phyloP scores from a whole-genome alignment of 148 eudicot species.

The Diospyros lotus region DNA sequence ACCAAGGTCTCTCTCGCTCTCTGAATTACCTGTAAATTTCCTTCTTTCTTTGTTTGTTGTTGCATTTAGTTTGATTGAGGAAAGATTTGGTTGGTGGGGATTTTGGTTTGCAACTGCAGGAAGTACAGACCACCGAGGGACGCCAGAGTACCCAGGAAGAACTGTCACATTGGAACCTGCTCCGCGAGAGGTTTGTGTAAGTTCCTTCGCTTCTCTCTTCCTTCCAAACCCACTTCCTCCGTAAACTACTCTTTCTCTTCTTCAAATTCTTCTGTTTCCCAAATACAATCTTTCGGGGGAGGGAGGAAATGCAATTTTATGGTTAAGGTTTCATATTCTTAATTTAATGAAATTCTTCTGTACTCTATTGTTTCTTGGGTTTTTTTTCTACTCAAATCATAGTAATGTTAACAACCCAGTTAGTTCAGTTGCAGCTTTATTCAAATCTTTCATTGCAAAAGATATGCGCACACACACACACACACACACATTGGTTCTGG shows the following conservation, averaged over 20 bases:
- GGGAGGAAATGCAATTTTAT: not conserved
- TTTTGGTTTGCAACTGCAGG: slow-evolving; percentile 33
- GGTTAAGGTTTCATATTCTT: not conserved
- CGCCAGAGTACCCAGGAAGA: slow-evolving; percentile 87
- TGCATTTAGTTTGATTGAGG: not conserved
- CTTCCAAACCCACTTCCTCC: not conserved
- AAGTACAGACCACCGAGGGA: slow-evolving; percentile 98
- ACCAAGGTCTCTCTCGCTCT: slow-evolving; percentile 48
- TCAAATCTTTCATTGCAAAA: too few species aligned
- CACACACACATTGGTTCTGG: too few species aligned
- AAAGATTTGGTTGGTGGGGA: not conserved
- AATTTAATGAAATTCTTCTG: not conserved
- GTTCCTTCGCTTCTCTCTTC: slow-evolving; percentile 10
- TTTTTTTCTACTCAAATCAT: too few species aligned
- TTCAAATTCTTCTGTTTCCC: not conserved
- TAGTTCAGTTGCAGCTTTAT: too few species aligned
- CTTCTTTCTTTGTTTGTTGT: not conserved
- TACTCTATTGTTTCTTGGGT: too few species aligned
- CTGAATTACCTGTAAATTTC: not conserved
- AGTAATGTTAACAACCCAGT: too few species aligned
- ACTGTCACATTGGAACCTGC: slow-evolving; percentile 92
- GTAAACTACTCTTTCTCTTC: not conserved
- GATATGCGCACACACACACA: too few species aligned
- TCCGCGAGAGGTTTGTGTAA: slow-evolving; percentile 70
- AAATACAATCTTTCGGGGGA: not conserved